Conservation (phyloP, 2,329 filamentous ascomycete genomes). For the Hymenoscyphus occultus region DNA sequence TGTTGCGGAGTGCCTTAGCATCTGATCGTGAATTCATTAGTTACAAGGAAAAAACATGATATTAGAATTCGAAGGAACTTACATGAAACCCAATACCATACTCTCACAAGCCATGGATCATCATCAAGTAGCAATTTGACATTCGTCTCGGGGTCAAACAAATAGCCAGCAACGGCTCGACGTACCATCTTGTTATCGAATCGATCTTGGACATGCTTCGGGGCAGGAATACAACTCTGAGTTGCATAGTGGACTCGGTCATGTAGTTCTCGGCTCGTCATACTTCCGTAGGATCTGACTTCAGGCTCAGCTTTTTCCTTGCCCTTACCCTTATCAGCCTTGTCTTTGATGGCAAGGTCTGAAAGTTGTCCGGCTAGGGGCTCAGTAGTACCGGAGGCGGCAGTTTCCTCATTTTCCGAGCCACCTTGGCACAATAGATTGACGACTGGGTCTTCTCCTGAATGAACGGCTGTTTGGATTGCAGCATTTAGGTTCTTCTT, state of each 20-base stretch:
- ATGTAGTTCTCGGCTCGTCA: conserved; percentile 55
- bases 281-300: neutral
- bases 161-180: conserved; percentile 59
- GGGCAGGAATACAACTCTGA: conserved; percentile 11
- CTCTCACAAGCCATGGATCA: conserved; percentile 70
- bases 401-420: neutral
- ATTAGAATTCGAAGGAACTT: conserved; percentile 32
- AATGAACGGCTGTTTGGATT: conserved; percentile 26
- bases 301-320: neutral
- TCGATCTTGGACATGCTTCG: conserved; percentile 21
- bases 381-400: neutral
- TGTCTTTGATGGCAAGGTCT: conserved; percentile 16
- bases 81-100: conserved; percentile 77
- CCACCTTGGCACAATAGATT: conserved; percentile 17
- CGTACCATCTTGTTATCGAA: conserved; percentile 55
- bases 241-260: conserved; percentile 48
- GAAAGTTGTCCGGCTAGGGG: neutral
- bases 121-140: conserved; percentile 58
- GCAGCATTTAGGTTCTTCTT: conserved; percentile 32
- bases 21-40: conserved; percentile 39
- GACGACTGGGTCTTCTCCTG: conserved; percentile 24
- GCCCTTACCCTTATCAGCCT: conserved; percentile 6
- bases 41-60: neutral
- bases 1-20: conserved; percentile 54
- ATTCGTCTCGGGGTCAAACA: conserved; percentile 65